Conservation (phyloP, 345 rosid genomes). For the Corchorus capsularis region DNA sequence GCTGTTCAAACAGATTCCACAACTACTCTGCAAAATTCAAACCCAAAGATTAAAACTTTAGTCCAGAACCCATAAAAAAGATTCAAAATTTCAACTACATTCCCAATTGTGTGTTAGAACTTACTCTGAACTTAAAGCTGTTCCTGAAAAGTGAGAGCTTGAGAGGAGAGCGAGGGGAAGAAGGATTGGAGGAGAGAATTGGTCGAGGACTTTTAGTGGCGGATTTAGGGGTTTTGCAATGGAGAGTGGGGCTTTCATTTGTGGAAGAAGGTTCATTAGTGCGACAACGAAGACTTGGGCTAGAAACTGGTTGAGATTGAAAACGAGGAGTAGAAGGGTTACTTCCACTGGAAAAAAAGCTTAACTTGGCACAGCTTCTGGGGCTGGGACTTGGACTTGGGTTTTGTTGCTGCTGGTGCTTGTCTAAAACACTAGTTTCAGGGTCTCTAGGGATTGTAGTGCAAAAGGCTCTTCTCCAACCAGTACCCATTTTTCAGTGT, state of each 20-base stretch:
- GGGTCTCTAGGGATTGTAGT: constrained; percentile 68
- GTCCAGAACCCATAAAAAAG: not conserved
- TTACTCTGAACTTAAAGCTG: constrained; percentile 83
- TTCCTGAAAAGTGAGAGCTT: constrained; percentile 75
- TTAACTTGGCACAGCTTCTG: constrained; percentile 55
- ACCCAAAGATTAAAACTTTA: not conserved
- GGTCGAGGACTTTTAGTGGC: constrained; percentile 33
- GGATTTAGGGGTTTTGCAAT: constrained; percentile 37
- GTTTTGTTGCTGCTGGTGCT: constrained; percentile 31
- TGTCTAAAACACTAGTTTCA: constrained; percentile 40
- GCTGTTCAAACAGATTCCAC: constrained; percentile 75
- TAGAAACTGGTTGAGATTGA: constrained; percentile 49
- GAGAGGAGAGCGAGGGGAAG: constrained; percentile 80
- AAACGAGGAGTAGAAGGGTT: constrained; percentile 73
- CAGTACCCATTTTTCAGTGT: constrained; percentile 66
- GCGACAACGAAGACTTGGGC: constrained; percentile 53
- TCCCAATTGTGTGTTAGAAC: constrained; percentile 16
- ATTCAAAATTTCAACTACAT: not conserved
- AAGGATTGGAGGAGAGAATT: constrained; percentile 45
- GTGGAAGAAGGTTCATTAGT: constrained; percentile 31
- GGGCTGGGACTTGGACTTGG: constrained; percentile 47
- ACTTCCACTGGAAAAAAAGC: constrained; percentile 57
- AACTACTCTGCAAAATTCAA: constrained; percentile 50
- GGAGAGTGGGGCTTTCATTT: constrained; percentile 38
- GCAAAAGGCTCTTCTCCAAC: constrained; percentile 98